phyloP scores from a whole-genome alignment of 768 basidiomycete species.

The Psilocybe cyanescens region DNA sequence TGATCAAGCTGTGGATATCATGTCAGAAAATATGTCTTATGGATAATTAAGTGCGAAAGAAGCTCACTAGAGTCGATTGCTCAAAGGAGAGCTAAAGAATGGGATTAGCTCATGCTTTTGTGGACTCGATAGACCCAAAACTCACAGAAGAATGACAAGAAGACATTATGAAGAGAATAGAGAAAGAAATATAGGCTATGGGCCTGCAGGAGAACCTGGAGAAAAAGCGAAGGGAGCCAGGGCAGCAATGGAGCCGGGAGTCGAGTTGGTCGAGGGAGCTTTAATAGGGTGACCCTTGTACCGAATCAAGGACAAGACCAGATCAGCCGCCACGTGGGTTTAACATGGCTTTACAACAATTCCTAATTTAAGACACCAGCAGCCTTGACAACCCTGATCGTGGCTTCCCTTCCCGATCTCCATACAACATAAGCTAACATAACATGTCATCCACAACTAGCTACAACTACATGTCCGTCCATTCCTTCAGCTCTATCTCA shows the following conservation, averaged over 20 bases:
- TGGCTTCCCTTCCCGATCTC: neutral
- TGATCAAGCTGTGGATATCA: conserved; percentile 16
- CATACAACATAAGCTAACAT: neutral
- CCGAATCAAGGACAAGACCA: conserved; percentile 32
- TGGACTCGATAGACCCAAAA: neutral
- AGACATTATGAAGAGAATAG: conserved; percentile 29
- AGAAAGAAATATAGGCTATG: conserved; percentile 12
- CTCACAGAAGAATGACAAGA: conserved; percentile 43
- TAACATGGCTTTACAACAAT: conserved; percentile 26
- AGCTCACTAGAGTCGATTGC: conserved; percentile 28
- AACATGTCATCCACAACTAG: neutral
- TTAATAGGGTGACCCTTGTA: conserved; percentile 28
- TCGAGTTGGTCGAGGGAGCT: conserved; percentile 15
- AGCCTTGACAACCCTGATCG: conserved; percentile 15
- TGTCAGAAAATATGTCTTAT: neutral
- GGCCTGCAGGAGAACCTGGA: conserved; percentile 8
- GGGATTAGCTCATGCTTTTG: conserved; percentile 7
- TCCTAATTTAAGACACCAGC: conserved; percentile 29
- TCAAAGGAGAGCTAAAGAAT: conserved; percentile 24
- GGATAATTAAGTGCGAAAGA: neutral
- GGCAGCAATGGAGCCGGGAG: conserved; percentile 17
- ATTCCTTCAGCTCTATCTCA: too few relatives aligned
- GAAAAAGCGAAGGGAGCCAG: conserved; percentile 12
- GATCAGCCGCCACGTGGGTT: conserved; percentile 29
- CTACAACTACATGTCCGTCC: too few relatives aligned